Base-by-base conservation (phyloP, 2,329 filamentous ascomycete genomes). In the Alternaria metachromatica region DNA sequence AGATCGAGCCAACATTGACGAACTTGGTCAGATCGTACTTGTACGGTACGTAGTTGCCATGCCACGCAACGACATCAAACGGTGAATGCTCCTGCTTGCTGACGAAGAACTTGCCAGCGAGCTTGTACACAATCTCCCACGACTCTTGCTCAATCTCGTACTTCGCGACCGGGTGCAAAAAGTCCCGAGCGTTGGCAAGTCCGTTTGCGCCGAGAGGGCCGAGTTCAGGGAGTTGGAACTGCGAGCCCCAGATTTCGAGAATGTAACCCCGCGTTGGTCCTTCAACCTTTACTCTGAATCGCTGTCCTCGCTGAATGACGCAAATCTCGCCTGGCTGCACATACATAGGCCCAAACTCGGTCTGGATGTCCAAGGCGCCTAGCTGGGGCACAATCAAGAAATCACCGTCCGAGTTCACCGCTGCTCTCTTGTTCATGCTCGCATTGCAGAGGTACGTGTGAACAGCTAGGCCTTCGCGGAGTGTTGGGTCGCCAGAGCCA, bases 21-120 rank as follows among this genome's bases (percentile, higher is more conserved):
- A 93, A 94, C 30, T 90, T 88, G 25, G 89, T 90, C 1, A 94
- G 85, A 72, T 94, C 92, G 81, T 94, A 94, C 80, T 94, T 94
- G 85, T 89, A 93, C 0, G 92, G 92, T 64, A 76, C 72, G 80
- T 93, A 94, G 66, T 88, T 91, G 48, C 92, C 92, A 75, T 94
- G 91, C 91, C 91, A 94, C 4, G 89, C 90, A 4, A 93, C 91
- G 0, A 94, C 87, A 71, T 94, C 91, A 72, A 93, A 94, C 0
- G 92, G 91, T 0, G 89, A 90, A 76, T 94, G 92, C 11, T 84
- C 78, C 80, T 94, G 91, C 45, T 77, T 83, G 7, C 89, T 89
- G 41, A 82, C 81, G 80, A 92, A 93, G 55, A 93, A 86, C 50
- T 84, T 83, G 68, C 90, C 89, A 75, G 88, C 88, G 73, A 92